Conservation (phyloP, 1,139 yeast genomes). For the Pichia sp. region DNA sequence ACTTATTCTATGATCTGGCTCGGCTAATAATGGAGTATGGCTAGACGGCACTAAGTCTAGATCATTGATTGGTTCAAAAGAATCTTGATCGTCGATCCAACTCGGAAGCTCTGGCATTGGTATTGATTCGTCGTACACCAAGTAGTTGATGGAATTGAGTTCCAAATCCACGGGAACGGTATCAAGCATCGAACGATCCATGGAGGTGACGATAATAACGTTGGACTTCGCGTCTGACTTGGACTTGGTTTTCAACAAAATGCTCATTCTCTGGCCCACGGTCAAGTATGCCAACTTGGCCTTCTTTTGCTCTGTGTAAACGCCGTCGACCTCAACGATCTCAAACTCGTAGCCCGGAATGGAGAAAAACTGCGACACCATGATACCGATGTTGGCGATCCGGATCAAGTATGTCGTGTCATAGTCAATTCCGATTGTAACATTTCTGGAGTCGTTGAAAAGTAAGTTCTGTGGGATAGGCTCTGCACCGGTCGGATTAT, state of each 20-base stretch:
- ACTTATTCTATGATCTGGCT: constrained; percentile 57
- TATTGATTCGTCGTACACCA: constrained; percentile 44
- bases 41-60: constrained; percentile 48
- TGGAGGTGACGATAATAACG: constrained; percentile 57
- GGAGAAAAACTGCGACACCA: constrained; percentile 65
- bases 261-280: constrained; percentile 69
- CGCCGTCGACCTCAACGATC: constrained; percentile 72
- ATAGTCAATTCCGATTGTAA: constrained; percentile 53
- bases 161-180: constrained; percentile 47
- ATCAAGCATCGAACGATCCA: constrained; percentile 69
- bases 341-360: constrained; percentile 65
- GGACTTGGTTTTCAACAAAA: constrained; percentile 53
- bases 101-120: constrained; percentile 21
- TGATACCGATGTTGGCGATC: constrained; percentile 62
- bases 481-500: constrained; percentile 80
- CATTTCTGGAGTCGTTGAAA: constrained; percentile 60
- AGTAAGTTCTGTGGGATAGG: constrained; percentile 67
- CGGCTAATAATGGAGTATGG: constrained; percentile 42
- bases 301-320: constrained; percentile 52
- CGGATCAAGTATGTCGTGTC: constrained; percentile 61
- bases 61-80: constrained; percentile 46
- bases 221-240: constrained; percentile 39
- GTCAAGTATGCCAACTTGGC: constrained; percentile 60
- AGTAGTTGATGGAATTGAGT: constrained; percentile 50
- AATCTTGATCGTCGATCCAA: constrained; percentile 23